A percentile compares a stretch with the other conserved stretches of the same genome.
These are phyloP conservation scores for Jatropha curcas DNA, from an alignment of 345 rosid species.

Conservation along the genomic window DNA sequence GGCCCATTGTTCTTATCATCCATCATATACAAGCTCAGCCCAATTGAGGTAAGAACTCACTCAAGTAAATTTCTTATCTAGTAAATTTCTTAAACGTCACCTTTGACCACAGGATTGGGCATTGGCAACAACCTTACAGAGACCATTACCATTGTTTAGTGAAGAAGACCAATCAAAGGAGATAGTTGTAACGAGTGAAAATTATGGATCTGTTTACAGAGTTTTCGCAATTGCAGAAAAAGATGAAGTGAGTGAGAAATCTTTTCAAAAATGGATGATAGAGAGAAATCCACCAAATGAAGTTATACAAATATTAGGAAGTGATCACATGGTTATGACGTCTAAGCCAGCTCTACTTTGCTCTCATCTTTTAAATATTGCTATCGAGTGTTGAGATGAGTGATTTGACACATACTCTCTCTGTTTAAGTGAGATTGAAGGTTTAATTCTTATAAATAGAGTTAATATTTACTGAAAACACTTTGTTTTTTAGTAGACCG, in stretches of 20 bases:
- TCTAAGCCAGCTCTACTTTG: background rate
- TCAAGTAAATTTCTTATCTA: no score
- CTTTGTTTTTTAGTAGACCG: no score
- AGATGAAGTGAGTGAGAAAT: conserved; percentile 31
- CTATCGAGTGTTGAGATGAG: no score
- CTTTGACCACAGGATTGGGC: conserved; percentile 46
- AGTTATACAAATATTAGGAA: background rate
- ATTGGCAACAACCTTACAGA: conserved; percentile 43
- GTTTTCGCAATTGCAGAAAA: conserved; percentile 38
- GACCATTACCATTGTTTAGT: conserved; percentile 44
- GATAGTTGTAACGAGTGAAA: conserved; percentile 33
- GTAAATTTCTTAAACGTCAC: no score
- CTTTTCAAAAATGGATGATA: conserved; percentile 42
- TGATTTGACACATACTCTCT: no score
- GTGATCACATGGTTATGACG: conserved; percentile 7
- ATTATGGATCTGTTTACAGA: conserved; percentile 42
- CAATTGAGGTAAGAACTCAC: conserved; percentile 46
- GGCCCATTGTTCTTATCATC: conserved; percentile 44
- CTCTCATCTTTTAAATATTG: background rate
- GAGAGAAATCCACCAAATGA: conserved; percentile 43
- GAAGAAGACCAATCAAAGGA: conserved; percentile 39
- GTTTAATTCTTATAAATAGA: no score
- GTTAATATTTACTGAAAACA: no score
- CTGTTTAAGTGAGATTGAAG: no score
- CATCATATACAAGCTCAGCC: conserved; percentile 53